Evolutionary conservation across 2,329 filamentous ascomycete genomes (phyloP).

Genomic region (Neofusicoccum laricinum): DNA sequence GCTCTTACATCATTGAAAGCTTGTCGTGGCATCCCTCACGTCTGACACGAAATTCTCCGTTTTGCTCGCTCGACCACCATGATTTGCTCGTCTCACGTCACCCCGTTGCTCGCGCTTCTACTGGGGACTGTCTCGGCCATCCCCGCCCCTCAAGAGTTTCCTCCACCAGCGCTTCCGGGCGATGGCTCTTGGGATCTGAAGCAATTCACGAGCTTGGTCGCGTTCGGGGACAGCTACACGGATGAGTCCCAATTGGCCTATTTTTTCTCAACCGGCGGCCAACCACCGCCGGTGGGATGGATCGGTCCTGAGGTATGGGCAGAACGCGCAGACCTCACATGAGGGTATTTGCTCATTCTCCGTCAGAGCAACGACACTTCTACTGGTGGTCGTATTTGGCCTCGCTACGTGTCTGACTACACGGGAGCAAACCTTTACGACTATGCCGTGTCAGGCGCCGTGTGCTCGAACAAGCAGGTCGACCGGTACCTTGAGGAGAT

Average conservation of each 20-base stretch:
- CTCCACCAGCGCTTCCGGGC: background rate
- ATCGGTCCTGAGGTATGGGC: slow-evolving; percentile 43
- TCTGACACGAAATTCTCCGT: background rate
- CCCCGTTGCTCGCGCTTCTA: background rate
- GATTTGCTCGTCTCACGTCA: background rate
- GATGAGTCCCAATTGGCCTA: slow-evolving; percentile 68
- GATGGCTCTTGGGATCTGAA: slow-evolving; percentile 36
- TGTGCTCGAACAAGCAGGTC: slow-evolving; percentile 68
- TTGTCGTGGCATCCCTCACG: background rate
- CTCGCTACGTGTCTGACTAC: slow-evolving; percentile 61
- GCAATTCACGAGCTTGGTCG: slow-evolving; percentile 61
- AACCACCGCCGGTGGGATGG: slow-evolving; percentile 62
- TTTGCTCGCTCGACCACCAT: slow-evolving; percentile 2
- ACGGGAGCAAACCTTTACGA: slow-evolving; percentile 57
- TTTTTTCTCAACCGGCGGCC: slow-evolving; percentile 55
- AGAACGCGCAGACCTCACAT: background rate
- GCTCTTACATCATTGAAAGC: background rate
- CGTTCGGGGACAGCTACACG: slow-evolving; percentile 75
- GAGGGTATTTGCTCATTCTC: background rate
- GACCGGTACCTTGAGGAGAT: slow-evolving; percentile 53
- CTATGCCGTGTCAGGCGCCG: slow-evolving; percentile 71
- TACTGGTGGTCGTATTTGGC: slow-evolving; percentile 67
- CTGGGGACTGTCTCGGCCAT: background rate
- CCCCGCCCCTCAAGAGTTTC: background rate
- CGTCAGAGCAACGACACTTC: slow-evolving; percentile 51